phyloP scores from a whole-genome alignment of 2,329 filamentous ascomycete species.

The Lomentospora prolificans region DNA sequence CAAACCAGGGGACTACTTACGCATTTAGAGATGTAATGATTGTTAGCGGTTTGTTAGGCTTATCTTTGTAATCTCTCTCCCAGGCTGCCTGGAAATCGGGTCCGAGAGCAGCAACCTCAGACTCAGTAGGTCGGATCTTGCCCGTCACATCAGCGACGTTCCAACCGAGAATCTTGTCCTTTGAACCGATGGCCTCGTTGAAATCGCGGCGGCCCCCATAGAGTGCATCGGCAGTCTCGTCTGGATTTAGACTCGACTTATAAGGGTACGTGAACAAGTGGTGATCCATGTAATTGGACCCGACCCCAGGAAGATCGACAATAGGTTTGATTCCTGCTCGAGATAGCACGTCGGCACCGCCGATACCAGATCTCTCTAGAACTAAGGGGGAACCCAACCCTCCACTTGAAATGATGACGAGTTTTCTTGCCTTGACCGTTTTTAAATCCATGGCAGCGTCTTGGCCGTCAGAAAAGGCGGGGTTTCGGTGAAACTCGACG shows the following conservation, averaged over 20 bases:
- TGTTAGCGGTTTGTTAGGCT: constrained; percentile 36
- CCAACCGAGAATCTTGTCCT: constrained; percentile 44
- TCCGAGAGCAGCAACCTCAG: constrained; percentile 41
- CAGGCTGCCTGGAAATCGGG: constrained; percentile 42
- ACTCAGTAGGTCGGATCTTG: constrained; percentile 45
- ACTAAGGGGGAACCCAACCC: constrained; percentile 36
- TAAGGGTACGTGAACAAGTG: constrained; percentile 42
- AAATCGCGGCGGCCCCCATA: constrained; percentile 36
- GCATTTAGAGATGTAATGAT: constrained; percentile 27
- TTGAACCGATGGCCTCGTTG: constrained; percentile 31
- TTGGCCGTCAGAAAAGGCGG: neutral
- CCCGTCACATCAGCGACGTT: constrained; percentile 45
- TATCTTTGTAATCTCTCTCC: constrained; percentile 41
- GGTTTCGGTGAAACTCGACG: constrained; percentile 22
- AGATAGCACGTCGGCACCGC: constrained; percentile 27
- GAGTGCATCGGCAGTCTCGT: constrained; percentile 38
- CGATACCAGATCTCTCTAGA: constrained; percentile 35
- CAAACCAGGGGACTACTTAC: neutral
- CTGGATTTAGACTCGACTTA: constrained; percentile 18
- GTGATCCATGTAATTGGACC: constrained; percentile 35
- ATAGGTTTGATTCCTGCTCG: constrained; percentile 39
- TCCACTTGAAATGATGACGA: constrained; percentile 39
- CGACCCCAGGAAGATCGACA: constrained; percentile 51
- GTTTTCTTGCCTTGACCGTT: constrained; percentile 23
- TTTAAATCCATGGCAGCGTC: constrained; percentile 23